phyloP scores from a whole-genome alignment of 768 basidiomycete genomes.

The Filobasidium floriforme region DNA sequence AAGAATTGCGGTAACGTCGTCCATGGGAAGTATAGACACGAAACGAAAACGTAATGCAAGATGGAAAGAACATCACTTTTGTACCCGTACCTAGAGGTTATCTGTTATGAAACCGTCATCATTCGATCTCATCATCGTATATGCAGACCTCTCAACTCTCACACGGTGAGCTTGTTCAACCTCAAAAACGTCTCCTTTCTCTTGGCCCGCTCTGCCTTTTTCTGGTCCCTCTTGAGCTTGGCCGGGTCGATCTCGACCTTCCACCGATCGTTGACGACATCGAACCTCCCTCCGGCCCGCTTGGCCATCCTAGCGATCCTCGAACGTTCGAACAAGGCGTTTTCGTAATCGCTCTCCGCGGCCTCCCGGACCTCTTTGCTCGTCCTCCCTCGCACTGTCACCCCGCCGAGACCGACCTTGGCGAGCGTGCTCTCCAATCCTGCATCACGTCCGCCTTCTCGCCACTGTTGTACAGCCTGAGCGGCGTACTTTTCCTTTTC shows the following conservation, averaged over 20 bases:
- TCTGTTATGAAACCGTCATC: not conserved
- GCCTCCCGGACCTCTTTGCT: constrained; percentile 37
- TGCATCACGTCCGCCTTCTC: constrained; percentile 31
- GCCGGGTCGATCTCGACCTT: constrained; percentile 16
- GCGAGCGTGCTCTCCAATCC: constrained; percentile 27
- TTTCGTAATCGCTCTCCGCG: constrained; percentile 32
- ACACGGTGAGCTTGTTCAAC: constrained; percentile 1
- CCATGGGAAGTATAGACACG: not conserved
- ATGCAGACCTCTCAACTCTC: not conserved
- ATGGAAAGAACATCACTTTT: too few species aligned
- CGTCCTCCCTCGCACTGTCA: constrained; percentile 31
- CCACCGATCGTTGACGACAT: constrained; percentile 20
- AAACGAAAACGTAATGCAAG: not conserved
- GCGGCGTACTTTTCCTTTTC: constrained; percentile 26
- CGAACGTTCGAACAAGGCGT: constrained; percentile 20
- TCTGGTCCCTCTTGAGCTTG: constrained; percentile 15
- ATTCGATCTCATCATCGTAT: not conserved
- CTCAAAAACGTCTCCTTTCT: constrained; percentile 20
- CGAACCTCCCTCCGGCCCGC: constrained; percentile 20
- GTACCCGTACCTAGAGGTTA: not conserved
- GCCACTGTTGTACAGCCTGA: constrained; percentile 31
- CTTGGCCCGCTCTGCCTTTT: constrained; percentile 17
- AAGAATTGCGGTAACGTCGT: not conserved
- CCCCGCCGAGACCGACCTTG: constrained; percentile 30
- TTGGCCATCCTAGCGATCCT: constrained; percentile 30